A percentile compares a stretch with the other conserved stretches of the same genome.
These are phyloP conservation scores for Millerozyma acaciae DNA, from an alignment of 805 yeast genomes.

Conservation along the genomic window DNA sequence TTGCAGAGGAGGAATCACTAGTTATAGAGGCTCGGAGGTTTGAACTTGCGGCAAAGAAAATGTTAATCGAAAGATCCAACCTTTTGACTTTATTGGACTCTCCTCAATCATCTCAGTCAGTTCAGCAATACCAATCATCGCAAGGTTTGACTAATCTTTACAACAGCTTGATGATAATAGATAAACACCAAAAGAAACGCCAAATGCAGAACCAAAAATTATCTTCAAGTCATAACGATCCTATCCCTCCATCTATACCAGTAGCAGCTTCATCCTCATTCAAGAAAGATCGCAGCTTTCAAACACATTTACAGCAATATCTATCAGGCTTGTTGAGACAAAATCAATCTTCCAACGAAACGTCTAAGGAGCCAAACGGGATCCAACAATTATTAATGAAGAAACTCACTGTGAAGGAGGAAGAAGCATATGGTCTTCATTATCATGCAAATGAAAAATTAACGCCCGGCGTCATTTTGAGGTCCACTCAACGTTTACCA, in stretches of 20 bases:
- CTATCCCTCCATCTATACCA: conserved; percentile 57
- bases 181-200: conserved; percentile 55
- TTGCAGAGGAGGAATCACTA: conserved; percentile 94
- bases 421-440: conserved; percentile 77
- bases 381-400: conserved; percentile 46
- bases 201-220: conserved; percentile 38
- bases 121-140: conserved; percentile 73
- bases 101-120: conserved; percentile 73
- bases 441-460: conserved; percentile 68
- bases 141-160: conserved; percentile 88
- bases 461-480: conserved; percentile 74
- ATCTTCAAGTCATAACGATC: conserved; percentile 27
- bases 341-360: conserved; percentile 21
- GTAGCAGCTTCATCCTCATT: conserved; percentile 52
- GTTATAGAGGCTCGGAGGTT: conserved; percentile 90
- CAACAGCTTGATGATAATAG: conserved; percentile 68
- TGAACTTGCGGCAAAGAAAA: conserved; percentile 87
- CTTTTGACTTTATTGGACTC: conserved; percentile 78
- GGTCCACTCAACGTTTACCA: conserved; percentile 56
- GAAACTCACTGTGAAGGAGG: conserved; percentile 69
- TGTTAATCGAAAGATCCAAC: conserved; percentile 77
- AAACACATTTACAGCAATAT: conserved; percentile 44
- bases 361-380: conserved; percentile 32
- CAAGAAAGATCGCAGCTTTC: conserved; percentile 38
- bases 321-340: conserved; percentile 34